Conservation (phyloP, 2,329 filamentous ascomycete genomes). For the Akanthomyces muscarius region DNA sequence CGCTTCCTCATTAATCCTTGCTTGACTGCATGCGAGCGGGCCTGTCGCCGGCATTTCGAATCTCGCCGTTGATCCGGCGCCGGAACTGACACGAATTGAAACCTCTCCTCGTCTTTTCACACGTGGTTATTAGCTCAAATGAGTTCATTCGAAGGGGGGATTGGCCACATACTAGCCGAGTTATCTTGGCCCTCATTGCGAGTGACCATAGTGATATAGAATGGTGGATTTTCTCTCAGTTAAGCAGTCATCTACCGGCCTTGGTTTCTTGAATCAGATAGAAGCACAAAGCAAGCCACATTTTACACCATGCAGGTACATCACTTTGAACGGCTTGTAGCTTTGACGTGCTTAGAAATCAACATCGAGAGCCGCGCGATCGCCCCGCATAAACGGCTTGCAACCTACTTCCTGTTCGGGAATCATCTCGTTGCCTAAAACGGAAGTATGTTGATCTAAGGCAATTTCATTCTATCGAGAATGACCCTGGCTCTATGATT, state of each 20-base stretch:
- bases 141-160: too few relatives aligned
- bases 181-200: too few relatives aligned
- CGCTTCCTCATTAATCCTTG: constrained; percentile 8
- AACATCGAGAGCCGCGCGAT: not conserved
- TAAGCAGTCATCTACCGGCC: not conserved
- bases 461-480: too few relatives aligned
- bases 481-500: not conserved
- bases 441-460: not conserved
- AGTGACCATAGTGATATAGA: not conserved
- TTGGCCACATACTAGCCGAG: too few relatives aligned
- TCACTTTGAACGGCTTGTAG: not conserved
- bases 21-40: constrained; percentile 14
- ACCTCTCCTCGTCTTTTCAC: not conserved
- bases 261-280: not conserved
- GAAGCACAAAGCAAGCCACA: too few relatives aligned
- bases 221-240: not conserved
- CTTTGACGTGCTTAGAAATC: not conserved
- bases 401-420: not conserved
- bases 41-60: not conserved
- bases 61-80: not conserved
- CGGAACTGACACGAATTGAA: not conserved
- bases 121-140: too few relatives aligned
- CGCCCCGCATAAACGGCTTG: not conserved
- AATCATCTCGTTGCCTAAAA: not conserved
- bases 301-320: too few relatives aligned